Percentiles rank a stretch among this genome's conserved stretches.
phyloP scores from a whole-genome alignment of 176 grass and related monocot genomes.

The Luzula sylvatica region DNA sequence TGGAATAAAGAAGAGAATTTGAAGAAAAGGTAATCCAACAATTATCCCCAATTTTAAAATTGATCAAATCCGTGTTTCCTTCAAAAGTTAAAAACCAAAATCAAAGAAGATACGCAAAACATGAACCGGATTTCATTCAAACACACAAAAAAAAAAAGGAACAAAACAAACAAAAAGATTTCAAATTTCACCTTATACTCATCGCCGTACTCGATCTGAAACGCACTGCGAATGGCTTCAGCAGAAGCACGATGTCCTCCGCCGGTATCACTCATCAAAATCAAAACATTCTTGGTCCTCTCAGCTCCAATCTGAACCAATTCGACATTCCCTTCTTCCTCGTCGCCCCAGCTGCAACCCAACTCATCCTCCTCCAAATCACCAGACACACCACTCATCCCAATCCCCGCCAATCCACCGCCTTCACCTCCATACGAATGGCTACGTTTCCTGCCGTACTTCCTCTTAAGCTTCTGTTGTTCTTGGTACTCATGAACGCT shows the following conservation, averaged over 20 bases:
- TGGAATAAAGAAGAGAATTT: not conserved
- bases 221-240: slow-evolving; percentile 88
- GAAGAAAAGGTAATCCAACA: too few species aligned
- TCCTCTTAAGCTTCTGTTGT: slow-evolving; percentile 43
- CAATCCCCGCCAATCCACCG: slow-evolving; percentile 20
- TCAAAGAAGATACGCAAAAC: too few species aligned
- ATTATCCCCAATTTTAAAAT: too few species aligned
- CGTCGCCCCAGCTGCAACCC: slow-evolving; percentile 83
- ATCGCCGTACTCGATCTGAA: slow-evolving; percentile 86
- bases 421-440: slow-evolving; percentile 42
- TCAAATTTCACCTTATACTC: slow-evolving; percentile 50
- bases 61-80: too few species aligned
- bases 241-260: slow-evolving; percentile 87
- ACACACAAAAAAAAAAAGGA: not conserved
- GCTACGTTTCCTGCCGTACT: slow-evolving; percentile 41
- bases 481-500: slow-evolving; percentile 73
- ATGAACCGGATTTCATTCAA: too few species aligned
- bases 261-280: slow-evolving; percentile 95
- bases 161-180: not conserved
- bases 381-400: slow-evolving; percentile 5
- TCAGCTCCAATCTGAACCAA: slow-evolving; percentile 82
- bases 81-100: too few species aligned
- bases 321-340: slow-evolving; percentile 95
- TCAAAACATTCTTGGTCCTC: slow-evolving; percentile 83
- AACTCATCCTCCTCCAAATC: slow-evolving; percentile 29